Evolutionary conservation across 345 rosid genomes (phyloP), one percentile per base, ranked within the genome.

Genomic region (Hibiscus mutabilis): DNA sequence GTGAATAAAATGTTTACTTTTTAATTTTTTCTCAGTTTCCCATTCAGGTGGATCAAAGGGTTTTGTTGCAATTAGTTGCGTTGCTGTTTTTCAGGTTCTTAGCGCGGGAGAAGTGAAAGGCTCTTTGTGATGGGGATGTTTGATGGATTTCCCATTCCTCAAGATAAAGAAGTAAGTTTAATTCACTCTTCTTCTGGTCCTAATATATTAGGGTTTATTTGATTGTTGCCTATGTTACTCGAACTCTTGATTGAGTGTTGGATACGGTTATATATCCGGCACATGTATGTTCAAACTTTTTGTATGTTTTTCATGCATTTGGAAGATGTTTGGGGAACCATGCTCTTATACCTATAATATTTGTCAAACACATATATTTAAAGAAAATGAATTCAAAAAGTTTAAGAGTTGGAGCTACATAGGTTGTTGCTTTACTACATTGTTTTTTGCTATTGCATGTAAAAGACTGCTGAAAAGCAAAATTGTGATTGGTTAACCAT

Each of bases 111-210:
- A 70, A 70, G 77, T 58, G 19, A 56, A 49, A 78, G 71, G 76
- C 42, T 24, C 2, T 9, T 67, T 49, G 78, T 80, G 73, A 94
- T 95, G 99, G 89, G 93, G 68, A 75, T 90, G 74, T 90, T 95
- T 55, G 89, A 90, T 80, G 97, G 93, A 79, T 80, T 95, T 87
- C 97, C 97, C 19, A 90, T 95, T 70, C 91, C 97, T 69, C 85
- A 84, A 8, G 96, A 95, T 53, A 95, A 95, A 82, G 84, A 84
- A 65, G 99, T 95, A 79, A 80, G 85, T 76, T 71, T 46, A 70
- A 27, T 75, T 35, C 75, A 51, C 47, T 59, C 52, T 37, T 53
- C 35, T 27, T 77, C 33, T 51, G 53, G 15, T 29, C 24, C 24
- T 42, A 40, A 4, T 40, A n/a, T 67, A 65, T 66, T 25, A 47